A percentile compares a stretch with the other conserved stretches of the same genome.
These are phyloP conservation scores for Paxillus ammoniavirescens DNA, from an alignment of 768 basidiomycete species.

Conservation along the genomic window DNA sequence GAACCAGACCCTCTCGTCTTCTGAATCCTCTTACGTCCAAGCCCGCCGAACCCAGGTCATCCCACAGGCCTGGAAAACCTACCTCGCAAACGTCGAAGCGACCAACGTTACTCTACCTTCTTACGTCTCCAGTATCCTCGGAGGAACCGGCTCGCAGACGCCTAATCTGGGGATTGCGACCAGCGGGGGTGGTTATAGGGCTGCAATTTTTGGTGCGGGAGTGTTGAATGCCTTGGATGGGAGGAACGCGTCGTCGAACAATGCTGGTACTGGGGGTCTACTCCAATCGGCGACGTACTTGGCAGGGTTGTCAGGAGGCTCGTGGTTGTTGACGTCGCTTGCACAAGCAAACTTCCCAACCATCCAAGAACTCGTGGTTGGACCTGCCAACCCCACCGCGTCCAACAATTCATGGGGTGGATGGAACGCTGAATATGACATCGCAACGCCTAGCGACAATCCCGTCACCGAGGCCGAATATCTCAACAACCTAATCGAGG, in stretches of 20 bases:
- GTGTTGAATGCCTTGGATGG: conserved; percentile 49
- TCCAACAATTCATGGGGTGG: conserved; percentile 29
- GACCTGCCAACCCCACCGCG: conserved; percentile 17
- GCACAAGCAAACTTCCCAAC: conserved; percentile 40
- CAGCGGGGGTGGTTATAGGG: conserved; percentile 58
- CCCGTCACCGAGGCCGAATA: conserved; percentile 14
- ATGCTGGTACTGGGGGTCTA: conserved; percentile 46
- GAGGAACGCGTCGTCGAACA: conserved; percentile 41
- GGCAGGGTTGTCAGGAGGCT: conserved; percentile 48
- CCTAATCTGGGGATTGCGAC: conserved; percentile 49
- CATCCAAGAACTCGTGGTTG: conserved; percentile 38
- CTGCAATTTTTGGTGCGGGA: conserved; percentile 54
- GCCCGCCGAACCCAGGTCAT: conserved; percentile 34
- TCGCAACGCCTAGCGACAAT: conserved; percentile 19
- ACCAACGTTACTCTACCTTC: conserved; percentile 29
- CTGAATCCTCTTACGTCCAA: conserved; percentile 38
- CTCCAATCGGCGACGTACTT: conserved; percentile 54
- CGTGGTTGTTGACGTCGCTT: conserved; percentile 40
- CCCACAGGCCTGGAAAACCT: conserved; percentile 39
- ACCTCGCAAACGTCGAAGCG: conserved; percentile 37
- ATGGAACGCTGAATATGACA: conserved; percentile 29
- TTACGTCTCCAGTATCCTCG: conserved; percentile 34
- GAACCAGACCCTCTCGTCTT: conserved; percentile 34
- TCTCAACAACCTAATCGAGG: conserved; percentile 19
- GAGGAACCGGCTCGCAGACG: conserved; percentile 13